These are phyloP conservation scores for Naganishia kalamii DNA, from an alignment of 768 basidiomycete species.

Conservation along the genomic window DNA sequence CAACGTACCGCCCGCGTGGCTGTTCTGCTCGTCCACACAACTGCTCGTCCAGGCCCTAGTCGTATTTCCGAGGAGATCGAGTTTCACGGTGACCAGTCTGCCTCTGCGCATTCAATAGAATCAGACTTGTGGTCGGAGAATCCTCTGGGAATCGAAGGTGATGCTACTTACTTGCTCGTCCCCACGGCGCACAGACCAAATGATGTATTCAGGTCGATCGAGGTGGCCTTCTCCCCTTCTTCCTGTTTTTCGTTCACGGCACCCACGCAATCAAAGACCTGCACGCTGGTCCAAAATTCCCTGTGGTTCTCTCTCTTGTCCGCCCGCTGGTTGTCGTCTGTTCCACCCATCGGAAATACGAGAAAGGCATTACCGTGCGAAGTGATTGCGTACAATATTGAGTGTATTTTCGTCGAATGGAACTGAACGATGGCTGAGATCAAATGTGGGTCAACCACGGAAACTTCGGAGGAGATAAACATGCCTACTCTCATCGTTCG, in stretches of 20 bases:
- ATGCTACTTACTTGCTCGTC: conserved; percentile 56
- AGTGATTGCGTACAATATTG: background rate
- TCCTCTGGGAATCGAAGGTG: background rate
- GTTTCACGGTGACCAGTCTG: conserved; percentile 51
- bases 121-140: conserved; percentile 2
- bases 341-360: background rate
- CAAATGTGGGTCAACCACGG: background rate
- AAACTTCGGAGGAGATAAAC: background rate
- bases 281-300: background rate
- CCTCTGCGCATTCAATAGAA: conserved; percentile 16
- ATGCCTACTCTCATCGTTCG: background rate
- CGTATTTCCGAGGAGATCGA: conserved; percentile 62
- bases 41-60: conserved; percentile 45
- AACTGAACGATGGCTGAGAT: background rate
- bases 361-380: conserved; percentile 3
- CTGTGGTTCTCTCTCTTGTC: background rate
- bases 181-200: conserved; percentile 81
- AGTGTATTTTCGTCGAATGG: background rate
- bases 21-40: conserved; percentile 28
- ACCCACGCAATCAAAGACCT: background rate
- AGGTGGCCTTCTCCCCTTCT: conserved; percentile 28
- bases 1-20: conserved; percentile 28
- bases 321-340: background rate
- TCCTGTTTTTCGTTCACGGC: conserved; percentile 4
- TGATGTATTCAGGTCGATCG: conserved; percentile 64